phyloP scores from a whole-genome alignment of 345 rosid species.

The Arabidopsis arenosa region DNA sequence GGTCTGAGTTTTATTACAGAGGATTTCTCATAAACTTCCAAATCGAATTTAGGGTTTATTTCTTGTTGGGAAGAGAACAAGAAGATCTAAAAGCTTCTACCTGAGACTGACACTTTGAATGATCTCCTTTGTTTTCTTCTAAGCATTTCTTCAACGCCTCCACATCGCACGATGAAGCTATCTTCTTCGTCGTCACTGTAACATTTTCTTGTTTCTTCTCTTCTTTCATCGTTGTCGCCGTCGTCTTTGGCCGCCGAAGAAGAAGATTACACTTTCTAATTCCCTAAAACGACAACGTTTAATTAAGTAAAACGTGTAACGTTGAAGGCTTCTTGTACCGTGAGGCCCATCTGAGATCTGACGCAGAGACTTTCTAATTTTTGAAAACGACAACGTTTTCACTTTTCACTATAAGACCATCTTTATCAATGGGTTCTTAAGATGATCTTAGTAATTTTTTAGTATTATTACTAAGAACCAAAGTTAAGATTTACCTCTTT shows the following conservation, averaged over 20 bases:
- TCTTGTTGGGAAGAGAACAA: conserved; percentile 55
- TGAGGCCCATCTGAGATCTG: background rate
- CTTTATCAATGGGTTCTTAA: no score
- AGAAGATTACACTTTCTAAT: background rate
- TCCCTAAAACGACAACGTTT: background rate
- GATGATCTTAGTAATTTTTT: no score
- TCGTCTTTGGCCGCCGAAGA: conserved; percentile 15
- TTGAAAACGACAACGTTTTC: background rate
- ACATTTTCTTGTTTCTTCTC: conserved; percentile 38
- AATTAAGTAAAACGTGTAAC: background rate
- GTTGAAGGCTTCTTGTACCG: background rate
- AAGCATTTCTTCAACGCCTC: conserved; percentile 87
- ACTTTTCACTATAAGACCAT: no score
- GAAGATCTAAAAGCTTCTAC: conserved; percentile 82
- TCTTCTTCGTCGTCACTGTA: conserved; percentile 50
- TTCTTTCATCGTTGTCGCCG: conserved; percentile 42
- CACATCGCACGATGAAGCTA: conserved; percentile 70
- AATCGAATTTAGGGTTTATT: conserved; percentile 38
- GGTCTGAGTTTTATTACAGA: conserved; percentile 45
- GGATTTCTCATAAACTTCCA: background rate
- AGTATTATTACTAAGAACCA: no score
- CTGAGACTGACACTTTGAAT: conserved; percentile 70
- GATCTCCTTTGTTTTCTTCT: conserved; percentile 84
- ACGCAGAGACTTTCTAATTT: background rate
- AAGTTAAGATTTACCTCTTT: no score